Conservation (phyloP, 345 rosid genomes). For the Orychophragmus violaceus region DNA sequence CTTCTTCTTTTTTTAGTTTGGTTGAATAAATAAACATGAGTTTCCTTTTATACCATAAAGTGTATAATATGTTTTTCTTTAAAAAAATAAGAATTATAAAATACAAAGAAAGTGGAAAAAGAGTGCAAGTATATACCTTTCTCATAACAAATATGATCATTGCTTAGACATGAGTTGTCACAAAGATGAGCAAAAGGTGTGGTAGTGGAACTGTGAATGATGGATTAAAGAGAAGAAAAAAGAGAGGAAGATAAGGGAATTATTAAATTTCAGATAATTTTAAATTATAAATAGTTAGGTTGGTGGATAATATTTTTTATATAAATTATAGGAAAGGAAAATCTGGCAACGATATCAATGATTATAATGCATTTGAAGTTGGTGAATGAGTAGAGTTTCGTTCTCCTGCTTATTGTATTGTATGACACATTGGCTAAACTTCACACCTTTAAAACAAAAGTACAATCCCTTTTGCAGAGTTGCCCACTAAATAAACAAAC, state of each 20-base stretch:
- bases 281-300: slow-evolving; percentile 17
- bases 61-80: background rate
- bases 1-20: background rate
- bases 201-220: slow-evolving; percentile 32
- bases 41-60: slow-evolving; percentile 13
- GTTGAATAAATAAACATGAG: background rate
- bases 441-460: slow-evolving; percentile 16
- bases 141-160: slow-evolving; percentile 24
- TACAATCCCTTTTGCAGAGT: slow-evolving; percentile 19
- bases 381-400: slow-evolving; percentile 25
- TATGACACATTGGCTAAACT: slow-evolving; percentile 14
- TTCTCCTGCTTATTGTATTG: slow-evolving; percentile 15
- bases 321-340: slow-evolving; percentile 4
- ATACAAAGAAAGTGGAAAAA: slow-evolving; percentile 20
- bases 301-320: slow-evolving; percentile 2
- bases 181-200: slow-evolving; percentile 22
- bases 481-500: background rate
- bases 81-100: background rate
- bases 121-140: slow-evolving; percentile 21
- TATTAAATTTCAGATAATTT: background rate
- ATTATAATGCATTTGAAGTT: slow-evolving; percentile 20
- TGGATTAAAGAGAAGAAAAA: slow-evolving; percentile 24
- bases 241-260: slow-evolving; percentile 17
- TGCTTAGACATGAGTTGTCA: slow-evolving; percentile 28
- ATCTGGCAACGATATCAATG: slow-evolving; percentile 18